A percentile compares a stretch with the other conserved stretches of the same genome.
Evolutionary conservation across 768 basidiomycete genomes (phyloP).

Genomic region (Naganishia vishniacii): DNA sequence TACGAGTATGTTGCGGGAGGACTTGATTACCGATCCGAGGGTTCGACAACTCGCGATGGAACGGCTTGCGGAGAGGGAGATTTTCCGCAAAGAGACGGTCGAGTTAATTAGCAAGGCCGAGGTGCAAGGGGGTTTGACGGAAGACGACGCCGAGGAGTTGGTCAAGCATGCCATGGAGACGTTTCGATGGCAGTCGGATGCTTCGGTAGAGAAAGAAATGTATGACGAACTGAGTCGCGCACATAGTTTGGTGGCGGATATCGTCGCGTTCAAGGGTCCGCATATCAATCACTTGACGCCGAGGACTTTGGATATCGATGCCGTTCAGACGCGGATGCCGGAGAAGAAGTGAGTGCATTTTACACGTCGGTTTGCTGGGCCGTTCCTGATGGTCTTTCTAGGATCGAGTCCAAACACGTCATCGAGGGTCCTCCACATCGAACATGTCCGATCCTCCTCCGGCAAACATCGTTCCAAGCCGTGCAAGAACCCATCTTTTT

Average conservation of each 20-base stretch:
- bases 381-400: slow-evolving; percentile 4
- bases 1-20: slow-evolving; percentile 37
- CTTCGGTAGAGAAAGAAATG: slow-evolving; percentile 31
- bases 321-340: slow-evolving; percentile 39
- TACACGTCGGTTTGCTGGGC: background rate
- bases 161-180: slow-evolving; percentile 36
- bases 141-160: slow-evolving; percentile 28
- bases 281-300: slow-evolving; percentile 47
- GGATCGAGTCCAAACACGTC: slow-evolving; percentile 41
- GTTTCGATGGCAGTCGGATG: slow-evolving; percentile 40
- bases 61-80: slow-evolving; percentile 33
- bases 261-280: slow-evolving; percentile 40
- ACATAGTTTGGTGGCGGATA: slow-evolving; percentile 40
- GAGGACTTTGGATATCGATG: slow-evolving; percentile 43
- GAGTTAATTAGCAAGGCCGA: slow-evolving; percentile 33
- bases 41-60: slow-evolving; percentile 31
- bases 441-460: slow-evolving; percentile 38
- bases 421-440: slow-evolving; percentile 43
- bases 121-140: slow-evolving; percentile 27
- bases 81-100: slow-evolving; percentile 33
- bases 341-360: slow-evolving; percentile 33
- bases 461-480: slow-evolving; percentile 45
- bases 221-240: slow-evolving; percentile 33
- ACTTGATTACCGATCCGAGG: slow-evolving; percentile 33
- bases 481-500: slow-evolving; percentile 40